Evolutionary conservation across 345 rosid species (phyloP), one percentile per base, ranked within the genome.

Genomic region (Euphorbia pulcherrima): DNA sequence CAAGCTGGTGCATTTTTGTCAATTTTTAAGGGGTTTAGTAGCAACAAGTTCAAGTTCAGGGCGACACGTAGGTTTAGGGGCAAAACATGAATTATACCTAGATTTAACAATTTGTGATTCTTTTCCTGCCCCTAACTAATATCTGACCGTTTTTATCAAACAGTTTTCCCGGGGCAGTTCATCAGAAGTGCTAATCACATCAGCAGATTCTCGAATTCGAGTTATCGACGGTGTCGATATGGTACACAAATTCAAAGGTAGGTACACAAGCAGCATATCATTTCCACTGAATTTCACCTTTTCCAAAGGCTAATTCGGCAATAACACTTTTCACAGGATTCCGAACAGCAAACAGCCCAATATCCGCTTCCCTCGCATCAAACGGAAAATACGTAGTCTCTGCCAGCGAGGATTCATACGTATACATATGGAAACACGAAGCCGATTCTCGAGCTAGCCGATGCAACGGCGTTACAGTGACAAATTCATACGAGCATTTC

Each of bases 391-490:
- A 86, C 46, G 86, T 94, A 9, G 85, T 94, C 40, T 80, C 97
- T 64, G 99, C 99, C 18, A 91, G 99, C 66, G 97, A 94, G 81
- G 97, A 91, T 78, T 94, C 99, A n/a, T 79, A 84, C 29, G 97
- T 94, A 21, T 94, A 89, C 67, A 78, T 94, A 53, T 94, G 97
- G 97, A 94, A 88, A 77, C 86, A 94, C 59, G 96, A 89, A 68
- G 79, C 88, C 39, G 86, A 83, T 77, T 94, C 95, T 59, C 83
- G 90, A 78, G 85, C 91, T 28, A 81, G 87, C 77, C 84, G 85
- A 74, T 83, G 64, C 71, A 93, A 93, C 80, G 84, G 83, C 65
- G 86, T 87, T 54, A 70, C 88, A 0, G 82, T 85, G 6, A 89
- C 97, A 0, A 83, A 50, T 69, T 87, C 93, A 0, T 87, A 85